These are phyloP conservation scores for Fusarium tanahbumbuense DNA, from an alignment of 2,329 filamentous ascomycete species.

Conservation along the genomic window DNA sequence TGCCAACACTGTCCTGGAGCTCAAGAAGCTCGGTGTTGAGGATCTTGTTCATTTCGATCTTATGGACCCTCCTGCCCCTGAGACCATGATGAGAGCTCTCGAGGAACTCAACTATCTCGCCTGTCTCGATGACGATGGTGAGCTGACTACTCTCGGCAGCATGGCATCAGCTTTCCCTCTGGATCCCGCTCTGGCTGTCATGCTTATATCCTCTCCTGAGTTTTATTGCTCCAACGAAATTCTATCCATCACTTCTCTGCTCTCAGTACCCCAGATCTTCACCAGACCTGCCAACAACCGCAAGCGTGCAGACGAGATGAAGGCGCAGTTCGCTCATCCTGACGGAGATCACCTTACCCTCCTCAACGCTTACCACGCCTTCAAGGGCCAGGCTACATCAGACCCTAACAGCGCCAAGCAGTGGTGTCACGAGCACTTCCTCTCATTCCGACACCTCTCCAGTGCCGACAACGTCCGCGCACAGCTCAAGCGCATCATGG, in stretches of 20 bases:
- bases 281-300: slow-evolving; percentile 85
- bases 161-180: slow-evolving; percentile 95
- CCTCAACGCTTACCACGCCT: slow-evolving; percentile 97
- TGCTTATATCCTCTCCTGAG: slow-evolving; percentile 97
- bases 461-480: slow-evolving; percentile 94
- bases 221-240: slow-evolving; percentile 99
- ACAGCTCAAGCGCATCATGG: slow-evolving; percentile 97
- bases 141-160: slow-evolving; percentile 85
- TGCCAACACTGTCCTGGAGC: slow-evolving; percentile 91
- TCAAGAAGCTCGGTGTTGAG: slow-evolving; percentile 96
- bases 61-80: slow-evolving; percentile 97
- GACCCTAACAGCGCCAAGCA: slow-evolving; percentile 78
- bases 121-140: slow-evolving; percentile 95
- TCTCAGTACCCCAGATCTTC: slow-evolving; percentile 95
- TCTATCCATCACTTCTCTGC: slow-evolving; percentile 89
- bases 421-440: slow-evolving; percentile 98
- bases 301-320: slow-evolving; percentile 97
- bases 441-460: slow-evolving; percentile 87
- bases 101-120: slow-evolving; percentile 98
- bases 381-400: slow-evolving; percentile 75
- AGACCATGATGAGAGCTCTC: slow-evolving; percentile 97
- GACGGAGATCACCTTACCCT: slow-evolving; percentile 97
- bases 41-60: slow-evolving; percentile 98
- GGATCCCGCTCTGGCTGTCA: slow-evolving; percentile 93
- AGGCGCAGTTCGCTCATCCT: slow-evolving; percentile 88